Conservation (phyloP, 441 rosid species). For the Brassica hybrid region DNA sequence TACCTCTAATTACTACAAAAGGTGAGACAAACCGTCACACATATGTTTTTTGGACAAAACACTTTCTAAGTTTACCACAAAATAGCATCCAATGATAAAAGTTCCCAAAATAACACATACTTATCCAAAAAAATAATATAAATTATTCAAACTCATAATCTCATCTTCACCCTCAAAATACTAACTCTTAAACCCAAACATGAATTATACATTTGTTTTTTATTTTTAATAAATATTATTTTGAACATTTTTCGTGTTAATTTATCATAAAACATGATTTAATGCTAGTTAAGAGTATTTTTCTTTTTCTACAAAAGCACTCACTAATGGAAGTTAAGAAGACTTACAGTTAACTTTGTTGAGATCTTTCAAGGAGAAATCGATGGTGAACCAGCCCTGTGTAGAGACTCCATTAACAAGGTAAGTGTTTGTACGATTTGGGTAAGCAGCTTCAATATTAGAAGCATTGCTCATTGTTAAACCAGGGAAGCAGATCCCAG, state of each 20-base stretch:
- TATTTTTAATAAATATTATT: no score
- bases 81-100: no score
- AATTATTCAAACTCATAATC: not conserved
- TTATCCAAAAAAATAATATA: no score
- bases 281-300: not conserved
- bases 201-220: not conserved
- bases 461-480: constrained; percentile 66
- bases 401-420: constrained; percentile 57
- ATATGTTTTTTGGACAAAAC: no score
- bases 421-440: constrained; percentile 38
- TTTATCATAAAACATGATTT: no score
- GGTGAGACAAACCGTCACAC: no score
- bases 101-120: no score
- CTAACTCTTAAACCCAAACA: not conserved
- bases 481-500: no score
- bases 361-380: constrained; percentile 57
- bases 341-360: constrained; percentile 51
- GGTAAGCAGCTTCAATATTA: not conserved
- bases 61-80: no score
- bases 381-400: constrained; percentile 71
- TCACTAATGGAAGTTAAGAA: not conserved
- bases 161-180: not conserved
- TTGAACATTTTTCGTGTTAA: not conserved
- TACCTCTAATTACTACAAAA: constrained; percentile 60
- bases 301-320: not conserved